Evolutionary conservation across 305 asterid genomes (phyloP).

Genomic region (Fraxinus dipetala): DNA sequence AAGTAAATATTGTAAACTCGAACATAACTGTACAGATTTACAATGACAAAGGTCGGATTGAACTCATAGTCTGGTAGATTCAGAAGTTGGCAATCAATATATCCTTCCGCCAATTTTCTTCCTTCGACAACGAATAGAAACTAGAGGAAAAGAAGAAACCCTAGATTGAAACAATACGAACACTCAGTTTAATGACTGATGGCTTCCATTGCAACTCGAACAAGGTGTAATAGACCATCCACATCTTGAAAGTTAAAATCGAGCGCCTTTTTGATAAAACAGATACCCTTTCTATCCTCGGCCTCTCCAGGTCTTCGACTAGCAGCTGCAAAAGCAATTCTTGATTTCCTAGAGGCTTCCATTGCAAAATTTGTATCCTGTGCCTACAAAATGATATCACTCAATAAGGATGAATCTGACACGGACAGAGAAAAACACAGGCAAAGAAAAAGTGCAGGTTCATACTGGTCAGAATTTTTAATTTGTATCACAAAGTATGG

Average conservation of each 20-base stretch:
- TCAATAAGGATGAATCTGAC: not conserved
- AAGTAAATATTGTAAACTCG: slow-evolving; percentile 29
- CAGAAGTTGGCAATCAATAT: slow-evolving; percentile 14
- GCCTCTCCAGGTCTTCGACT: slow-evolving; percentile 55
- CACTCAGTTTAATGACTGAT: slow-evolving; percentile 44
- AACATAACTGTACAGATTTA: slow-evolving; percentile 38
- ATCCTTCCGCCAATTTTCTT: not conserved
- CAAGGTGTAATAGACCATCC: slow-evolving; percentile 71
- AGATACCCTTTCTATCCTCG: slow-evolving; percentile 45
- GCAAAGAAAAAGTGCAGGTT: not conserved
- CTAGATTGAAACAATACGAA: slow-evolving; percentile 18
- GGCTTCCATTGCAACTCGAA: slow-evolving; percentile 78
- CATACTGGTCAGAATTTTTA: not conserved
- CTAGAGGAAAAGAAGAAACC: slow-evolving; percentile 16
- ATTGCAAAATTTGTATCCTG: slow-evolving; percentile 76
- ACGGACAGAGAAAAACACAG: not conserved
- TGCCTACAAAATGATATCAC: slow-evolving; percentile 51
- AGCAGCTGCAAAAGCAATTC: slow-evolving; percentile 62
- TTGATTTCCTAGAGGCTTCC: slow-evolving; percentile 92
- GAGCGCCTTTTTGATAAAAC: slow-evolving; percentile 63
- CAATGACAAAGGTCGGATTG: slow-evolving; percentile 30
- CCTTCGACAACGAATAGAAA: slow-evolving; percentile 10
- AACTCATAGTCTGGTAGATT: slow-evolving; percentile 20
- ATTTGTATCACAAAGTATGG: not conserved
- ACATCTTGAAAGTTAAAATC: slow-evolving; percentile 90